These are phyloP conservation scores for Saccharomyces paradoxus DNA, from an alignment of 805 yeast genomes.

Conservation along the genomic window DNA sequence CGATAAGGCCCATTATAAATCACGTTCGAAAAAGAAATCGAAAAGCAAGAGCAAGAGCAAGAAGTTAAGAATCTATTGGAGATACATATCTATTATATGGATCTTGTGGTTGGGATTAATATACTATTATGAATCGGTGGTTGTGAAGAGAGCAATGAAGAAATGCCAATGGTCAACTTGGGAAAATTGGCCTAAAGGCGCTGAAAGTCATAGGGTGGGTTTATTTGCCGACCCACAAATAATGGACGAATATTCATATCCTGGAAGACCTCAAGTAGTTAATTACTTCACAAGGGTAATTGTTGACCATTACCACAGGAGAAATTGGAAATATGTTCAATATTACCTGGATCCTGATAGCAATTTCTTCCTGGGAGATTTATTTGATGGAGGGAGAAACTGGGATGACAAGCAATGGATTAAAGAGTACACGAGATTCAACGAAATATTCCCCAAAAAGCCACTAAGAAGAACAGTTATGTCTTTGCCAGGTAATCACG, in stretches of 20 bases:
- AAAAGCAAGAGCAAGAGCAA: background rate
- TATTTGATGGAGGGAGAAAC: conserved; percentile 90
- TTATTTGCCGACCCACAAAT: conserved; percentile 91
- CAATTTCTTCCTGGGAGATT: conserved; percentile 76
- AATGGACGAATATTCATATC: conserved; percentile 83
- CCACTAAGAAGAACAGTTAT: conserved; percentile 37
- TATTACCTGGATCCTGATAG: conserved; percentile 60
- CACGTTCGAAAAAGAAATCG: background rate
- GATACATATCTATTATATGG: conserved; percentile 19
- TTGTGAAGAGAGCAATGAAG: conserved; percentile 38
- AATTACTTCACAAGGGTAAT: conserved; percentile 50
- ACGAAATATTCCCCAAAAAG: conserved; percentile 52
- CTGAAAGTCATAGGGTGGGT: conserved; percentile 42
- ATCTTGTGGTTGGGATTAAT: conserved; percentile 39
- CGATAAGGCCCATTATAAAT: background rate
- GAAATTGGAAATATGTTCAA: conserved; percentile 61
- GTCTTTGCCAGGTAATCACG: conserved; percentile 89
- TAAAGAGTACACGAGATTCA: conserved; percentile 61
- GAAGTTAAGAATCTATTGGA: conserved; percentile 16
- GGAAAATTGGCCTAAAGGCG: conserved; percentile 46
- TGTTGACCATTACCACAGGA: conserved; percentile 70
- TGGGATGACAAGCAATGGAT: conserved; percentile 71
- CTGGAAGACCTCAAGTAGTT: conserved; percentile 47
- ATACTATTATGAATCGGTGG: conserved; percentile 47
- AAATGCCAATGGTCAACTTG: conserved; percentile 58